Percentiles rank a stretch among this genome's conserved stretches.
Evolutionary conservation across 306 rosid genomes (phyloP).

Genomic region (Quercus mongolica): DNA sequence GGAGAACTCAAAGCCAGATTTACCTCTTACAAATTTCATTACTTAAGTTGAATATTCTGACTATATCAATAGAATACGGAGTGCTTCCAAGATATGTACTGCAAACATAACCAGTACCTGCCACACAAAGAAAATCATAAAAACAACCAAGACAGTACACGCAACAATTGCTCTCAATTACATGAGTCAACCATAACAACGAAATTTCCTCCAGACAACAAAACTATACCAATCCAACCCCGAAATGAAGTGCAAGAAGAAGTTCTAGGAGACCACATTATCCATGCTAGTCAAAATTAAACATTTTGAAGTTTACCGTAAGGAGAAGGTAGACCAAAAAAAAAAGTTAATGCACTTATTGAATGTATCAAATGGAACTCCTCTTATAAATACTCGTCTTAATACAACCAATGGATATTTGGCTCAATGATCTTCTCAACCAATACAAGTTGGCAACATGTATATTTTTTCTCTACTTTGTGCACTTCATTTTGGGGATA

Average conservation of each 20-base stretch:
- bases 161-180: not conserved
- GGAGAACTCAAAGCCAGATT: not conserved
- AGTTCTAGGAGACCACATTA: not conserved
- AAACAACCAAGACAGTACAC: not conserved
- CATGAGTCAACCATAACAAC: not conserved
- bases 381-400: not conserved
- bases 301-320: not conserved
- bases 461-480: not conserved
- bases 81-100: conserved; percentile 57
- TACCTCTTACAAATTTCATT: conserved; percentile 78
- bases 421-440: not conserved
- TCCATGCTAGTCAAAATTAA: not conserved
- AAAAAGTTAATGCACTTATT: not conserved
- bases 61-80: conserved; percentile 78
- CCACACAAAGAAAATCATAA: conserved; percentile 18
- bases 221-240: not conserved
- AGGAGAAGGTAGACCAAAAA: not conserved
- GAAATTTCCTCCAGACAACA: not conserved
- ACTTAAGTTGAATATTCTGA: conserved; percentile 76
- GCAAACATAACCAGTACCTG: conserved; percentile 83
- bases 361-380: not conserved
- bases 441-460: not conserved
- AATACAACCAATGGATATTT: not conserved
- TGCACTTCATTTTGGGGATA: not conserved
- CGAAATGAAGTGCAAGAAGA: not conserved